Evolutionary conservation across 257 asterid genomes (phyloP).

Genomic region (Nicotiana attenuata): DNA sequence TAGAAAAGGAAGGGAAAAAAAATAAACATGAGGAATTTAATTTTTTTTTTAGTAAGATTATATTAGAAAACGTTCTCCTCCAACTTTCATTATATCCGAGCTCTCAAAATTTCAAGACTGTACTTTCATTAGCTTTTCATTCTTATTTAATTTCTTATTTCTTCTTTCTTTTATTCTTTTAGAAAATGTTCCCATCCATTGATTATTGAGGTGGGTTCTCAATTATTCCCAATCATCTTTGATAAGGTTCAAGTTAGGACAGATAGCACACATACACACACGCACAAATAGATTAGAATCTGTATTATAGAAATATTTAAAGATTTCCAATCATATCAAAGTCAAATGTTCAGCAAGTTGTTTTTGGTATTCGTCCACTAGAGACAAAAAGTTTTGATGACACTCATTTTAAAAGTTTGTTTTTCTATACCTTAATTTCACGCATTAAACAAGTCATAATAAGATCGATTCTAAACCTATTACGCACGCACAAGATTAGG

Average conservation of each 20-base stretch:
- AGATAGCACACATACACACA: background rate
- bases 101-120: too few species aligned
- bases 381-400: slow-evolving; percentile 11
- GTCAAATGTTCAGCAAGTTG: slow-evolving; percentile 23
- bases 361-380: slow-evolving; percentile 1
- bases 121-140: background rate
- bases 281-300: background rate
- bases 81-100: too few species aligned
- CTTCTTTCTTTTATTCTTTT: too few species aligned
- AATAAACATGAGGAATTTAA: too few species aligned
- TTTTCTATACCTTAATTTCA: background rate
- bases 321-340: background rate
- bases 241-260: slow-evolving; percentile 16
- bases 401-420: background rate
- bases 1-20: too few species aligned
- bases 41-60: too few species aligned
- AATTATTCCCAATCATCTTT: slow-evolving; percentile 22
- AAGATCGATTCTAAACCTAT: background rate
- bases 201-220: slow-evolving; percentile 9
- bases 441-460: background rate
- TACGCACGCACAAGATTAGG: background rate
- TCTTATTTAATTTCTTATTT: background rate
- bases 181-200: background rate
- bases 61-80: too few species aligned
- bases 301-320: background rate